phyloP scores from a whole-genome alignment of 495 filamentous ascomycete genomes.

The Penicillium coprophilum region DNA sequence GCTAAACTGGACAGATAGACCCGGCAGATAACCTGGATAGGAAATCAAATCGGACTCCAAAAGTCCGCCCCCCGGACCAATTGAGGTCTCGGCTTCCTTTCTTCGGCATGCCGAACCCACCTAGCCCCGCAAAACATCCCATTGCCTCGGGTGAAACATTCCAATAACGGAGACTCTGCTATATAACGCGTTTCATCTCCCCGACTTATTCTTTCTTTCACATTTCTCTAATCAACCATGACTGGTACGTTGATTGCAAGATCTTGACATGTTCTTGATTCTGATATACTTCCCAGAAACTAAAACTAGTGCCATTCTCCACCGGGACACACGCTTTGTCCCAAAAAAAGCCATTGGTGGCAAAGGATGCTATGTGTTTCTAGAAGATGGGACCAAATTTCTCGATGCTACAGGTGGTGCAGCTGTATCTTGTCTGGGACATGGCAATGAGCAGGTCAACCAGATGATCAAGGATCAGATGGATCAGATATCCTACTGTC shows the following conservation, averaged over 20 bases:
- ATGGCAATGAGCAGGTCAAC: slow-evolving; percentile 45
- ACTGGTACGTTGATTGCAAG: slow-evolving; percentile 2
- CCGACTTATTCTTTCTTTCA: not conserved
- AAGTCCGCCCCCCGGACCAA: slow-evolving; percentile 22
- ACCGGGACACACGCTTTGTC: slow-evolving; percentile 42
- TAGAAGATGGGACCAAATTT: slow-evolving; percentile 62
- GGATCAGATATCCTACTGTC: slow-evolving; percentile 51
- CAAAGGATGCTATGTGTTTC: slow-evolving; percentile 45
- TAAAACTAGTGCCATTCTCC: slow-evolving; percentile 40
- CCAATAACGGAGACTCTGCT: not conserved
- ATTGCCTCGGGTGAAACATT: slow-evolving; percentile 25
- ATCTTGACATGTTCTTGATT: not conserved
- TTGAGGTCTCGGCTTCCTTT: slow-evolving; percentile 30
- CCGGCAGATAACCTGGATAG: not conserved
- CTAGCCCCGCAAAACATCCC: slow-evolving; percentile 17
- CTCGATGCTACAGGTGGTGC: slow-evolving; percentile 60
- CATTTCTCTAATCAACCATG: not conserved
- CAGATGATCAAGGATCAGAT: slow-evolving; percentile 52
- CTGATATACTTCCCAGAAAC: slow-evolving; percentile 11
- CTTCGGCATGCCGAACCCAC: slow-evolving; percentile 37
- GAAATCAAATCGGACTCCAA: not conserved
- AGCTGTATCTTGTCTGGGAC: slow-evolving; percentile 52
- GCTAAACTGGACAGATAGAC: too few species aligned
- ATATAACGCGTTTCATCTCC: slow-evolving; percentile 15
- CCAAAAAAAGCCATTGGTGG: slow-evolving; percentile 44